These are phyloP conservation scores for Clarireedia paspali DNA, from an alignment of 2,329 filamentous ascomycete species.

Conservation along the genomic window DNA sequence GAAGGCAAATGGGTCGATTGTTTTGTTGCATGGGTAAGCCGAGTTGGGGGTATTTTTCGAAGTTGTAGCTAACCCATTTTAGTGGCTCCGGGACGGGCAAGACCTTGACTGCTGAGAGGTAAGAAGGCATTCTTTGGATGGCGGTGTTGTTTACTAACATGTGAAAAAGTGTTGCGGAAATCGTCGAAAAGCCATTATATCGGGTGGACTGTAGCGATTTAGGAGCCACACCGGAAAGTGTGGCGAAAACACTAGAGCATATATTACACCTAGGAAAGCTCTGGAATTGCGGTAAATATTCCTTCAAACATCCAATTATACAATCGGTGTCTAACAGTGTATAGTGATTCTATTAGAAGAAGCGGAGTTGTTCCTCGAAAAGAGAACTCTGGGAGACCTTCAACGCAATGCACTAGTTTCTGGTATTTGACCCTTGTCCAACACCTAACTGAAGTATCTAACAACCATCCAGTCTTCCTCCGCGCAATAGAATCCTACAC, in stretches of 20 bases:
- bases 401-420: conserved; percentile 6
- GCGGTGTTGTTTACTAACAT: not conserved
- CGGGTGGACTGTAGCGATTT: conserved; percentile 2
- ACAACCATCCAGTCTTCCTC: conserved; percentile 25
- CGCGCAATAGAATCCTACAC: conserved; percentile 34
- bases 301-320: not conserved
- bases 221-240: not conserved
- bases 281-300: conserved; percentile 4
- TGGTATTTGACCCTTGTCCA: not conserved
- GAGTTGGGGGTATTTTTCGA: too few relatives aligned
- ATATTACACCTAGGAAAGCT: conserved; percentile 3
- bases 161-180: not conserved
- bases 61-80: not conserved
- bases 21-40: conserved; percentile 4
- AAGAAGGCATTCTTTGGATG: not conserved
- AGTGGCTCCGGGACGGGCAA: conserved; percentile 7
- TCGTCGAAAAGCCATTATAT: conserved; percentile 3
- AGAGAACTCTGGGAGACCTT: not conserved
- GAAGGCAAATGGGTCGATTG: conserved; percentile 2
- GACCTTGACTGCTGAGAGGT: conserved; percentile 6
- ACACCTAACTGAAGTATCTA: not conserved
- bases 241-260: not conserved
- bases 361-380: conserved; percentile 5
- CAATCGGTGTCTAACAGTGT: not conserved
- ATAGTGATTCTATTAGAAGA: conserved; percentile 4